A percentile compares a stretch with the other conserved stretches of the same genome.
These are phyloP conservation scores for Aureobasidium uvarum DNA, from an alignment of 2,329 filamentous ascomycete species.

Conservation along the genomic window DNA sequence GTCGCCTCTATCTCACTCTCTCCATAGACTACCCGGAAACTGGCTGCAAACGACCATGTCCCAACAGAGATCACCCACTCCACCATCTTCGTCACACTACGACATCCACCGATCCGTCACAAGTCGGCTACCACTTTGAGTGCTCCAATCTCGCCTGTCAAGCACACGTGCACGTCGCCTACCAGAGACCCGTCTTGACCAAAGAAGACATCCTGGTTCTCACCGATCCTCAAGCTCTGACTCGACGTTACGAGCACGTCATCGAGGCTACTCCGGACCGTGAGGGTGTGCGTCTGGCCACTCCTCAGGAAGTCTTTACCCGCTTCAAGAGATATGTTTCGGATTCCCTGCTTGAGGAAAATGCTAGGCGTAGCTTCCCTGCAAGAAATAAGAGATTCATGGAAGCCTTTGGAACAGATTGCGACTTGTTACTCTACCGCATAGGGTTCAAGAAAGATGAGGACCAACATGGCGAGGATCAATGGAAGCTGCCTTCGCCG, in stretches of 20 bases:
- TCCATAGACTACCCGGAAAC: constrained; percentile 51
- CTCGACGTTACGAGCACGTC: constrained; percentile 54
- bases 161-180: constrained; percentile 52
- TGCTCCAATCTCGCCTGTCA: constrained; percentile 61
- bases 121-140: constrained; percentile 51
- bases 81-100: constrained; percentile 56
- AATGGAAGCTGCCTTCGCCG: constrained; percentile 35
- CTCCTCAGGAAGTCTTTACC: constrained; percentile 55
- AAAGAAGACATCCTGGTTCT: constrained; percentile 52
- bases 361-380: constrained; percentile 56
- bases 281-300: constrained; percentile 52
- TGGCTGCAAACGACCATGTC: constrained; percentile 43
- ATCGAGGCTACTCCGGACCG: constrained; percentile 54
- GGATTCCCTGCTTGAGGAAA: constrained; percentile 55
- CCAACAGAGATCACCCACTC: constrained; percentile 52
- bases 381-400: constrained; percentile 63
- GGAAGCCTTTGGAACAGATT: constrained; percentile 62
- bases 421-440: constrained; percentile 56
- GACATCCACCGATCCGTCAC: neutral
- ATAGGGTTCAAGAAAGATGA: constrained; percentile 54
- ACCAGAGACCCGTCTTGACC: constrained; percentile 54
- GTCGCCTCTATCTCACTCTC: constrained; percentile 62
- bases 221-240: constrained; percentile 54
- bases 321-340: constrained; percentile 60
- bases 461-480: constrained; percentile 28